Evolutionary conservation across 352 stramenopile genomes (phyloP).

Genomic region (Globisporangium camurandrum): DNA sequence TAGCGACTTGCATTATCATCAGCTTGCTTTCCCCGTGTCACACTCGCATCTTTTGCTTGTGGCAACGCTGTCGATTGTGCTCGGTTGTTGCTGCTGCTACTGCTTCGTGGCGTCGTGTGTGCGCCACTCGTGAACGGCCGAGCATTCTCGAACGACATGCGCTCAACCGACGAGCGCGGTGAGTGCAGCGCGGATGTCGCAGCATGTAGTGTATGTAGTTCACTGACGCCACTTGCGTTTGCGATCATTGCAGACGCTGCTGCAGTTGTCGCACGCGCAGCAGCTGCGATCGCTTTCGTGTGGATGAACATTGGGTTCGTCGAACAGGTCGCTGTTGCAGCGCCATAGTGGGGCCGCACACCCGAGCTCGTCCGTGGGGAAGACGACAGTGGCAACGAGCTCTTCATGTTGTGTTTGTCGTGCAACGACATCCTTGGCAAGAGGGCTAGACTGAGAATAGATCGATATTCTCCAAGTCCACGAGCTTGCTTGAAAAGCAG

Average conservation of each 20-base stretch:
- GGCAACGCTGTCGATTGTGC: background rate
- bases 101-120: background rate
- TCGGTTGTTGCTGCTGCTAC: background rate
- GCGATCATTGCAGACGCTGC: conserved; percentile 40
- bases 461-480: too few relatives aligned
- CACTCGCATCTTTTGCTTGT: background rate
- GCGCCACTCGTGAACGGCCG: conserved; percentile 2
- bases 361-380: background rate
- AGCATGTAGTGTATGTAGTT: conserved; percentile 25
- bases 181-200: conserved; percentile 24
- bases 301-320: conserved; percentile 28
- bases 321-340: conserved; percentile 5
- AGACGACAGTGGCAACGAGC: background rate
- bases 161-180: conserved; percentile 8
- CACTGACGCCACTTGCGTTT: conserved; percentile 18
- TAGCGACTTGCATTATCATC: background rate
- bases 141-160: conserved; percentile 7
- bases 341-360: background rate
- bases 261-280: conserved; percentile 33
- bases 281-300: conserved; percentile 35
- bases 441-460: too few relatives aligned
- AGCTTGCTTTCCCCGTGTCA: background rate
- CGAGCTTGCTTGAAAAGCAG: too few relatives aligned
- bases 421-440: too few relatives aligned
- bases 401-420: background rate